Evolutionary conservation across 352 stramenopile species (phyloP).

Genomic region (Pythium vanterpoolii): DNA sequence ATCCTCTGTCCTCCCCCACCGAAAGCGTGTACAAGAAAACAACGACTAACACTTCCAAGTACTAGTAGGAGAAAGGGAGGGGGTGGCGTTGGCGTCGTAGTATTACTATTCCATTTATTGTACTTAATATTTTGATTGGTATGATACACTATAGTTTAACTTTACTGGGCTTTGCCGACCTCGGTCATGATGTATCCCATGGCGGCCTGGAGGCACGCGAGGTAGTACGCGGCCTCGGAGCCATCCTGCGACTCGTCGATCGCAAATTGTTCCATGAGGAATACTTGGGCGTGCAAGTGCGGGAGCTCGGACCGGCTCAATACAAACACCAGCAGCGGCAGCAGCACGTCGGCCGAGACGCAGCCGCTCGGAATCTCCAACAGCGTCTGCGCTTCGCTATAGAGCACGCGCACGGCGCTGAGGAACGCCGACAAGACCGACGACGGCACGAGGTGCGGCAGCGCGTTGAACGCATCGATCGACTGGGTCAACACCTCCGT

Average conservation of each 20-base stretch:
- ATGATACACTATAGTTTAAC: neutral
- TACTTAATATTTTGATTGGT: neutral
- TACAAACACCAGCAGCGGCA: constrained; percentile 74
- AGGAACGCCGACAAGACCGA: constrained; percentile 63
- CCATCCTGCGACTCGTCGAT: constrained; percentile 67
- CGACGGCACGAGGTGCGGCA: constrained; percentile 71
- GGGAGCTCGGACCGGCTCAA: constrained; percentile 63
- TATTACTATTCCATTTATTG: neutral
- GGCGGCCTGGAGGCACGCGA: constrained; percentile 73
- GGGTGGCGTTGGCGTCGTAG: too few relatives aligned
- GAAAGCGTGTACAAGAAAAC: too few relatives aligned
- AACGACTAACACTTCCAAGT: too few relatives aligned
- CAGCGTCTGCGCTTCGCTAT: constrained; percentile 49
- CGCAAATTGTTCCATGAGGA: constrained; percentile 73
- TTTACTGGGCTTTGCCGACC: constrained; percentile 11
- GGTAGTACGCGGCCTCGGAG: constrained; percentile 79
- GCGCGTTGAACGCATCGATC: constrained; percentile 62
- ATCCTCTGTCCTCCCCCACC: too few relatives aligned
- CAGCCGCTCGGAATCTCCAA: constrained; percentile 43
- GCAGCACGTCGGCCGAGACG: constrained; percentile 76
- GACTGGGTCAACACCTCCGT: constrained; percentile 36
- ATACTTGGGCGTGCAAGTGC: constrained; percentile 75
- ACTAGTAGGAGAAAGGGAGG: too few relatives aligned
- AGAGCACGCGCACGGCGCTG: constrained; percentile 59
- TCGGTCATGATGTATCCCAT: constrained; percentile 75